Base-by-base conservation (phyloP, 768 basidiomycete species). In the Mycena galericulata region DNA sequence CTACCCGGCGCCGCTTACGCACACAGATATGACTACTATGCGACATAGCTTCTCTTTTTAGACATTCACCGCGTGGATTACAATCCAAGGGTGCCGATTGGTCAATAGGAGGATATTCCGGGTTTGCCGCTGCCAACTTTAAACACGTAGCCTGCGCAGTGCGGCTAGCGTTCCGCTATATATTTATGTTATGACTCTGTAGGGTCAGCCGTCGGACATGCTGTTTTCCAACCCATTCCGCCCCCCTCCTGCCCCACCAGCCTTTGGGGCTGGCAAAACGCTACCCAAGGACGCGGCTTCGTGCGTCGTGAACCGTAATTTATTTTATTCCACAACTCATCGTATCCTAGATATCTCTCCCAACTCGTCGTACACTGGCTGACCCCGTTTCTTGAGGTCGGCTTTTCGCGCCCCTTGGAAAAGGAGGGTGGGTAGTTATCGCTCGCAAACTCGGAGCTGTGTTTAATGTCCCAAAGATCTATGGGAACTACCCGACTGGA, bases 321-420 rank as follows among this genome's bases (percentile, higher is more conserved):
- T 8, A 34, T 2, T 24, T 36, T 20, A 12, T 30, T 20, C 30
- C 47, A 49, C 15, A 36, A 15, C 20, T 54, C 12, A 54, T 54
- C 12, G 2, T 36, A 43, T 6, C 46, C 53, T 24, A 88, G 87
- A 62, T 79, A 74, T 73, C 71, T 86, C 24, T 88, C 87, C 10
- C 79, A 79, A 36, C 74, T 89, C 1, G 67, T 86, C 34, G 85
- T 88, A 34, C 78, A 82, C n/a, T 90, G 89, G 89, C 73, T 90
- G 10, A 79, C 78, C 29, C 82, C 88, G 1, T 84, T 91, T 67
- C 79, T 90, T 6, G 77, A 79, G 32, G 88, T 90, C 17, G 89
- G 89, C 2, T 90, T 85, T 72, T 85, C 87, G 14, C 80, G 89
- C 55, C 89, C 89, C 0, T 70, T 89, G 12, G 80, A 88, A 77